A percentile compares a stretch with the other conserved stretches of the same genome.
Conservation (phyloP, 345 rosid genomes). For the Brassica cretica region DNA sequence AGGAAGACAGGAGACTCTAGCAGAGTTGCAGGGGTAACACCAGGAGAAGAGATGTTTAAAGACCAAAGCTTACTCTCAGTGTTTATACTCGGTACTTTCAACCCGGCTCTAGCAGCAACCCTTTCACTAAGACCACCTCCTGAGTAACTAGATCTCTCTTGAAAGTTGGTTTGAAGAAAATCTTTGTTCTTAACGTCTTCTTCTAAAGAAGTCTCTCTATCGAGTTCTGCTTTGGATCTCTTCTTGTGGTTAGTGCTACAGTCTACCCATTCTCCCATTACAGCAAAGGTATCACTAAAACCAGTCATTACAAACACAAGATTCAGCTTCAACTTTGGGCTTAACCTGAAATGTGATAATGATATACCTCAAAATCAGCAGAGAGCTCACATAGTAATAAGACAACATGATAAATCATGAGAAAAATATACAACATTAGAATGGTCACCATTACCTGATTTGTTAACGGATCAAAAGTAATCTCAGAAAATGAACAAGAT, state of each 20-base stretch:
- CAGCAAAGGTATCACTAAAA: slow-evolving; percentile 53
- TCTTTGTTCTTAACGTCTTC: not conserved
- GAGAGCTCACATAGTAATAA: not conserved
- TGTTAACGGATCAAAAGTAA: not conserved
- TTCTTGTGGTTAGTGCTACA: slow-evolving; percentile 60
- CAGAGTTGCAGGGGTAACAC: slow-evolving; percentile 70
- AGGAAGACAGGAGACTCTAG: slow-evolving; percentile 83
- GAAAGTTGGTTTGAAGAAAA: slow-evolving; percentile 5
- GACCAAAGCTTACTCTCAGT: slow-evolving; percentile 54
- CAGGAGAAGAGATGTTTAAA: slow-evolving; percentile 66
- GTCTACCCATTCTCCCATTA: slow-evolving; percentile 74
- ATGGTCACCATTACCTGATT: not conserved
- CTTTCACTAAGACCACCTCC: slow-evolving; percentile 72
- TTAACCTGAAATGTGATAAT: slow-evolving; percentile 7
- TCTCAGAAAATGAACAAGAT: slow-evolving; percentile 2
- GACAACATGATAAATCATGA: not conserved
- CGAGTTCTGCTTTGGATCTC: slow-evolving; percentile 48
- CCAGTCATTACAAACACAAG: slow-evolving; percentile 53
- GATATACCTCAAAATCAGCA: not conserved
- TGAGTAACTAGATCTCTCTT: slow-evolving; percentile 44
- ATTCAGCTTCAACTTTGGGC: slow-evolving; percentile 23
- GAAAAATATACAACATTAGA: not conserved
- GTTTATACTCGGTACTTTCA: slow-evolving; percentile 63
- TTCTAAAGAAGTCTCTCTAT: slow-evolving; percentile 25
- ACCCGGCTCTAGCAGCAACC: slow-evolving; percentile 78